A percentile compares a stretch with the other conserved stretches of the same genome.
phyloP scores from a whole-genome alignment of 169 alveolate genomes.

The Eimeria maxima region DNA sequence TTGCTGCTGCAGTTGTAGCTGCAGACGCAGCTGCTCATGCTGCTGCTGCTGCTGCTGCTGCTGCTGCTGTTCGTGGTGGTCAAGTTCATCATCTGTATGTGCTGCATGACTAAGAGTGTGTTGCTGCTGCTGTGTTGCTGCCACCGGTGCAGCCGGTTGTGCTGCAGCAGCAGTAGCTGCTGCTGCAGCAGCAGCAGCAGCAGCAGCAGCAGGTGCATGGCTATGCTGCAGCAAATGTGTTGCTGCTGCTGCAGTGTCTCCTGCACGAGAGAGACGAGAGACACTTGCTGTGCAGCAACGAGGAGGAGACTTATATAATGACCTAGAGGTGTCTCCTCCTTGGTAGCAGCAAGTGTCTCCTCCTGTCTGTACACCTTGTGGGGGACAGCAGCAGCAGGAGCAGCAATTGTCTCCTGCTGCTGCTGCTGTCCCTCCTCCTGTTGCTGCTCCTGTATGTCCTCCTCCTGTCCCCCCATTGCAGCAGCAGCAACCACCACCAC shows the following conservation, averaged over 20 bases:
- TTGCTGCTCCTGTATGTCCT: no score
- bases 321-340: no score
- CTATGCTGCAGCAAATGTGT: neutral
- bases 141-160: neutral
- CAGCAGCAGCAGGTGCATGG: neutral
- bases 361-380: neutral
- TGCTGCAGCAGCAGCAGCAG: constrained; percentile 29
- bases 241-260: constrained; percentile 19
- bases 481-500: no score
- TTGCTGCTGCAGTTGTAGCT: neutral
- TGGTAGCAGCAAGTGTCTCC: no score
- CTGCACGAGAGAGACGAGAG: neutral
- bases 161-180: neutral
- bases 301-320: neutral
- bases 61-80: neutral
- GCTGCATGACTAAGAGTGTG: no score
- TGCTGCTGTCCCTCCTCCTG: neutral
- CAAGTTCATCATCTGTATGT: neutral
- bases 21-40: neutral
- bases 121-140: neutral
- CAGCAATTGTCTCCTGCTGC: no score
- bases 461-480: no score
- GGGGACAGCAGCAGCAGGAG: no score
- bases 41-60: constrained; percentile 32
- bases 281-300: neutral